Conservation (phyloP, 345 rosid species). For the Cochlearia excelsa region DNA sequence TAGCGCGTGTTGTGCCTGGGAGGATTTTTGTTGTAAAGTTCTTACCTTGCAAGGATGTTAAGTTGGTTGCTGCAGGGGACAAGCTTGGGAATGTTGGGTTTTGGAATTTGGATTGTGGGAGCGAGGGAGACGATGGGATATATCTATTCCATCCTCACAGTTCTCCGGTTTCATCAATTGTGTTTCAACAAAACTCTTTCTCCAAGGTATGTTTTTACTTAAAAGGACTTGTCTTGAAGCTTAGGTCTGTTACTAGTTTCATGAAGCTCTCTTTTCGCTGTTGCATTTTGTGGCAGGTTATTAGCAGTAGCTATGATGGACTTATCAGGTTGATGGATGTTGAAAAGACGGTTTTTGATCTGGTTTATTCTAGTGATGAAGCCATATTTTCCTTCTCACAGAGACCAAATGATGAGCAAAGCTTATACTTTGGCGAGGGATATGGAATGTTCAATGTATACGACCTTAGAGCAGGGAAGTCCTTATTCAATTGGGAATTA, state of each 20-base stretch:
- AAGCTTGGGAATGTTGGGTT: constrained; percentile 62
- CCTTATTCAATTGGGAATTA: constrained; percentile 44
- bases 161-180: constrained; percentile 59
- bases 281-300: constrained; percentile 43
- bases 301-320: constrained; percentile 71
- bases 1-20: constrained; percentile 63
- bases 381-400: constrained; percentile 58
- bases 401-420: constrained; percentile 45
- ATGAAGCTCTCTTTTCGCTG: constrained; percentile 3
- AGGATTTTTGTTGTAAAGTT: constrained; percentile 55
- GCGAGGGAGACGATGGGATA: constrained; percentile 46
- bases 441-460: constrained; percentile 48
- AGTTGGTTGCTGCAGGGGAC: constrained; percentile 68
- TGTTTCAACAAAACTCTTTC: constrained; percentile 49
- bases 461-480: constrained; percentile 64
- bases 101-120: constrained; percentile 59
- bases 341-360: constrained; percentile 70
- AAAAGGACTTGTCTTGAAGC: background rate
- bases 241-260: background rate
- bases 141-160: constrained; percentile 56
- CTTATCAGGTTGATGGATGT: constrained; percentile 67
- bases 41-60: constrained; percentile 52
- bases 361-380: constrained; percentile 49
- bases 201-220: constrained; percentile 50
- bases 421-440: constrained; percentile 65